phyloP scores from a whole-genome alignment of 2,329 filamentous ascomycete species.

The Hypoxylon sp. region DNA sequence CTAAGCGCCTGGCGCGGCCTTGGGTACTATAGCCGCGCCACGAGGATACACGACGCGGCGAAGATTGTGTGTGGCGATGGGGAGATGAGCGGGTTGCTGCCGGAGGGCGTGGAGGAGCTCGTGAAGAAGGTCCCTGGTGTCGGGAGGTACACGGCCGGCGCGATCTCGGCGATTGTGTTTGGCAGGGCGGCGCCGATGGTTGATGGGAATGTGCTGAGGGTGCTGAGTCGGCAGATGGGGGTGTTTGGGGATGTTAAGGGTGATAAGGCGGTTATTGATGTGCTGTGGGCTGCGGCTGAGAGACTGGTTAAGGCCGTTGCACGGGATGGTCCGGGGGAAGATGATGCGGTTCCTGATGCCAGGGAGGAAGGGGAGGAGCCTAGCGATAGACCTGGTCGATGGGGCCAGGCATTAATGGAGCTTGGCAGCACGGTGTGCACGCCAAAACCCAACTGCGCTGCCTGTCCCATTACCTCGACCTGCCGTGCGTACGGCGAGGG shows the following conservation, averaged over 20 bases:
- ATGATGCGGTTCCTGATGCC: conserved; percentile 31
- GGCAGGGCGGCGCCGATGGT: conserved; percentile 72
- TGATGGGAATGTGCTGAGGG: conserved; percentile 74
- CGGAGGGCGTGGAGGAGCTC: conserved; percentile 62
- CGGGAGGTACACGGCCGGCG: conserved; percentile 74
- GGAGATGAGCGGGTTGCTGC: conserved; percentile 64
- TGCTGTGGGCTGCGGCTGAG: conserved; percentile 72
- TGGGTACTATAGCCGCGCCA: conserved; percentile 76
- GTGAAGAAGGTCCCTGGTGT: conserved; percentile 70
- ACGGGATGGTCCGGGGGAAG: conserved; percentile 51
- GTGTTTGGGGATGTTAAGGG: conserved; percentile 70
- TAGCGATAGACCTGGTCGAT: conserved; percentile 70
- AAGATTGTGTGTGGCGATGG: conserved; percentile 63
- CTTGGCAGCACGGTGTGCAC: conserved; percentile 74
- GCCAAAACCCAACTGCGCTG: conserved; percentile 70
- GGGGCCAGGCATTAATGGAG: conserved; percentile 78
- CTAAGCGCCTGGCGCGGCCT: conserved; percentile 72
- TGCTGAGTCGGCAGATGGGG: conserved; percentile 73
- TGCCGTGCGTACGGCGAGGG: conserved; percentile 69
- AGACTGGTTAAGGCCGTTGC: conserved; percentile 68
- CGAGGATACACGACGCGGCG: conserved; percentile 71
- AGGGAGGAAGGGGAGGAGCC: conserved; percentile 33
- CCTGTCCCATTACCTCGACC: conserved; percentile 66
- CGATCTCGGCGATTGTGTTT: conserved; percentile 74
- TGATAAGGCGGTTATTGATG: conserved; percentile 66